phyloP scores from a whole-genome alignment of 306 rosid genomes.

The Hippophae rhamnoides region DNA sequence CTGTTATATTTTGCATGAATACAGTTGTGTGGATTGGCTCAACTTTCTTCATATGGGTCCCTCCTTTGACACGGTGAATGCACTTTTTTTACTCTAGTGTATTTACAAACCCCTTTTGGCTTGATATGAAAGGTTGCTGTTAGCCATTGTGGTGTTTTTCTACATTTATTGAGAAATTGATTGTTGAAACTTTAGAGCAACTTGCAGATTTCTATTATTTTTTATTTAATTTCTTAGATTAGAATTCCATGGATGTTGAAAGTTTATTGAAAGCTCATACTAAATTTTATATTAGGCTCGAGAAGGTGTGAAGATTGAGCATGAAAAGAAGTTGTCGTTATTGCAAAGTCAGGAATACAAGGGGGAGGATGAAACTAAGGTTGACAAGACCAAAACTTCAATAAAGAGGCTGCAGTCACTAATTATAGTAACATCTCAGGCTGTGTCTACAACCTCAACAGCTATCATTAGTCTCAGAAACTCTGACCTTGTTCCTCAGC shows the following conservation, averaged over 20 bases:
- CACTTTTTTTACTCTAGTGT: background rate
- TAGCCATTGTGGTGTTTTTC: background rate
- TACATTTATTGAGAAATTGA: background rate
- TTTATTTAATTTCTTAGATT: background rate
- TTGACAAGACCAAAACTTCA: conserved; percentile 82
- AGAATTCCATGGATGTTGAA: conserved; percentile 1
- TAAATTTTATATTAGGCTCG: conserved; percentile 43
- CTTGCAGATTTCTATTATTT: no score
- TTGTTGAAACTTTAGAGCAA: background rate
- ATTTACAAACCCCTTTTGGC: background rate
- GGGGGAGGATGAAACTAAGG: conserved; percentile 80
- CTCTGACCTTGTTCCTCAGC: conserved; percentile 95
- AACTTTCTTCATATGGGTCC: background rate
- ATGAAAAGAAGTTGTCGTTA: conserved; percentile 66
- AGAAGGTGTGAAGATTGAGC: conserved; percentile 90
- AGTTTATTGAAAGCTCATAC: background rate
- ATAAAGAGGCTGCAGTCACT: conserved; percentile 79
- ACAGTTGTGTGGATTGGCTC: background rate
- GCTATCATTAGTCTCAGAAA: conserved; percentile 70
- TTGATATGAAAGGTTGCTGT: background rate
- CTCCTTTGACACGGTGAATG: conserved; percentile 3
- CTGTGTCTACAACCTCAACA: conserved; percentile 86
- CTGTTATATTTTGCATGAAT: background rate
- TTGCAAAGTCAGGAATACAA: conserved; percentile 90
- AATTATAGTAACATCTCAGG: conserved; percentile 85